Evolutionary conservation across 2,329 filamentous ascomycete species (phyloP), one percentile per base, ranked within the genome.

Genomic region (Akanthomyces muscarius): DNA sequence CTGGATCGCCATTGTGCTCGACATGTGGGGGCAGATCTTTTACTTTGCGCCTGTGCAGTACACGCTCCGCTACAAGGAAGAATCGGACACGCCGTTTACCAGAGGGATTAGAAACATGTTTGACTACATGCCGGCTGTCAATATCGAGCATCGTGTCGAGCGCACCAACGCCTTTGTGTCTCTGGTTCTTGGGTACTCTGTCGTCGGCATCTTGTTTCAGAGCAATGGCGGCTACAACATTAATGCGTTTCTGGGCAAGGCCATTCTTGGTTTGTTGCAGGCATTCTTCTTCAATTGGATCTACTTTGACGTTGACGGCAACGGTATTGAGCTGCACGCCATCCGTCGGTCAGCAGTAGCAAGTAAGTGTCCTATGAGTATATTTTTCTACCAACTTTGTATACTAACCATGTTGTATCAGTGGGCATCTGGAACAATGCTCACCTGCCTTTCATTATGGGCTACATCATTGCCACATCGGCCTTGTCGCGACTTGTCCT

Each of bases 141-240:
- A 87, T 66, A 89, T 89, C 66, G 86, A 89, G 72, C 86, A 89
- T 71, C 81, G 84, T 61, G 84, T 86, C 5, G 86, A 88, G 71
- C 77, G 86, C 7, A 88, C 83, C 36, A 84, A 84, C 63, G 86
- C 86, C 0, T 89, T 89, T 68, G 83, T 88, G 0, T 83, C 85
- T 0, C 75, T 89, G 3, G 85, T 89, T 1, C 83, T 89, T 67
- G 86, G 86, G 18, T 88, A 87, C 66, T 85, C 81, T 1, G 85
- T 89, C 28, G 80, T 89, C 33, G 84, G 82, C 0, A 76, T 88
- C 42, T 74, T 87, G 47, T 88, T 85, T 69, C 85, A 88, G 68
- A 86, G 80, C 65, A 67, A 73, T 16, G 71, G 72, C 16, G 70
- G 71, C 14, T 76, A 77, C 11, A 77, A 77, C 1, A 78, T 81